Base-by-base conservation (phyloP, 140 eudicot genomes). In the Flaveria floridana region DNA sequence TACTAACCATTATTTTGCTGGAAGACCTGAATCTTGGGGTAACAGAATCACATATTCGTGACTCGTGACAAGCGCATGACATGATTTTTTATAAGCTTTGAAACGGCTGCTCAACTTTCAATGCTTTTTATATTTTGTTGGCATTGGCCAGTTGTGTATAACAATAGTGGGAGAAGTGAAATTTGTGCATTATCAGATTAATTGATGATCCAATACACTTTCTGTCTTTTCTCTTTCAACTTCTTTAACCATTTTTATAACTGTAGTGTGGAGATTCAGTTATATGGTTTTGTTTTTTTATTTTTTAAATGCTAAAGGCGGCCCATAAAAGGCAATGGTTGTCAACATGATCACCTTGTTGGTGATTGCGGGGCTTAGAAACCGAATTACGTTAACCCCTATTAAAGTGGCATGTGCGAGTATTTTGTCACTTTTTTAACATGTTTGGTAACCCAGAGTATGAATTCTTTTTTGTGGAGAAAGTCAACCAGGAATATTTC, bases 341-440 rank as follows among this genome's bases (percentile, higher is more conserved):
- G 23, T 16, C 12, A 53, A 53, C 23, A 1, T 53, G 23, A 16
- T 48, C 5, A 48, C 16, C 53, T 48, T 48, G n/a, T 48, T 48
- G 53, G 53, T 48, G 53, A 14, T 44, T 44, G 50, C 50, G 2
- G 50, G 7, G 56, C 19, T 50, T 53, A 16, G 25, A 53, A n/a
- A 16, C 11, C 26, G 19, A 55, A 55, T 16, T 10, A 7, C 26
- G 8, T 55, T 18, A 69, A 69, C 44, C 20, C 44, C 51, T 47
- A 14, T 42, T 41, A 21, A 69, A 42, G 44, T 44, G 39, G 44
- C 59, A 47, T 19, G 58, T 68, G 73, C 15, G 21, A 68, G 73
- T 68, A 19, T 10, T 46, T 12, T 21, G 20, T 50, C 30, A 46
- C 59, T 68, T 68, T 13, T 46, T 19, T 68, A 46, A 44, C 18